Base-by-base conservation (phyloP, 2,329 filamentous ascomycete species). In the Sordariomycetes sp. region DNA sequence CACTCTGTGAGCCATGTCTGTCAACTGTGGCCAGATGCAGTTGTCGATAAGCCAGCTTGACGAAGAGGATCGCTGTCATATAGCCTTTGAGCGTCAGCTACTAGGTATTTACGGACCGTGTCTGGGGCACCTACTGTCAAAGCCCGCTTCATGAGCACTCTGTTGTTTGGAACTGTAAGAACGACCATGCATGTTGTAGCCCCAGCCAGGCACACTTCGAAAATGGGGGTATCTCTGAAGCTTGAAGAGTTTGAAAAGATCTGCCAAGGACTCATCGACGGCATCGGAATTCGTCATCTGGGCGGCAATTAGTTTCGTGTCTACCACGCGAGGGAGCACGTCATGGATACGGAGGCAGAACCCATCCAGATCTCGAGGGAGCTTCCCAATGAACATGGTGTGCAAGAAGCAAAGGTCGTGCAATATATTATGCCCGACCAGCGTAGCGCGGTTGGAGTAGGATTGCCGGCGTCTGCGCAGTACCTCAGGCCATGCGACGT, bases 381-480 rank as follows among this genome's bases (percentile, higher is more conserved):
- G 55, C 2, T 55, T 41, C 2, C 72, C 73, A 32, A 81, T 60
- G 49, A 83, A 83, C 2, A 66, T 68, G n/a, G 62, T 54, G 49
- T 80, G 77, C 23, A 82, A 53, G 45, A 81, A 81, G 23, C 74
- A 66, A 4, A 83, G 58, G 43, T 83, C 77, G 2, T 70, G 67
- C 41, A 82, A 73, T 38, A 75, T 61, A 44, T 83, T 82, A 54
- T 83, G 77, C 0, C 77, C 76, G 4, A 82, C 63, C 1, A 82
- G 28, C 28, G 17, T 30, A 17, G 11, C 20, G 5, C 15, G 6
- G 11, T 30, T 17, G 17, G n/a, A n/a, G n/a, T n/a, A n/a, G n/a
- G n/a, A n/a, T n/a, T n/a, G n/a, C n/a, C n/a, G n/a, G n/a, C n/a
- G 6, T n/a, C 28, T 30, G 11, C 8, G 28, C 6, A 30, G n/a